Evolutionary conservation across 2,329 filamentous ascomycete species (phyloP).

Genomic region (Knufia fluminis): DNA sequence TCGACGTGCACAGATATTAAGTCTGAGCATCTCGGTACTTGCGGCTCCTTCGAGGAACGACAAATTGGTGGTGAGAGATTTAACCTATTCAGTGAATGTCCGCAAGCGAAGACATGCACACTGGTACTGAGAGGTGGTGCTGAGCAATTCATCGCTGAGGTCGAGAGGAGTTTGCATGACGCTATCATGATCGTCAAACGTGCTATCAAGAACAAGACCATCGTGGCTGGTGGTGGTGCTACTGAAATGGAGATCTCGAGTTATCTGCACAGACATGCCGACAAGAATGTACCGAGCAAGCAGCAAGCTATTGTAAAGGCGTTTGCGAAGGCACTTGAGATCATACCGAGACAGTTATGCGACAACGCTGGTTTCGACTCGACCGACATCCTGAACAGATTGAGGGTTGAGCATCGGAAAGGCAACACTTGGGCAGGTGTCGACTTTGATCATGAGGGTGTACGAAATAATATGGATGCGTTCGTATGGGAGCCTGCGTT

Average conservation of each 20-base stretch:
- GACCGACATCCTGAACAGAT: slow-evolving; percentile 91
- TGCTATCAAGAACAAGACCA: slow-evolving; percentile 85
- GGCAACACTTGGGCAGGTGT: slow-evolving; percentile 91
- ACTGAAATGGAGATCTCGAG: slow-evolving; percentile 94
- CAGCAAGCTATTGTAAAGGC: slow-evolving; percentile 97
- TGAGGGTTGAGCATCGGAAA: slow-evolving; percentile 92
- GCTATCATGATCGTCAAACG: slow-evolving; percentile 99
- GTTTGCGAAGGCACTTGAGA: slow-evolving; percentile 92
- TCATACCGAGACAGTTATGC: slow-evolving; percentile 92
- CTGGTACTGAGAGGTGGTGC: slow-evolving; percentile 89
- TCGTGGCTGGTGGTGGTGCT: slow-evolving; percentile 91
- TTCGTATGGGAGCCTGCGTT: slow-evolving; percentile 97
- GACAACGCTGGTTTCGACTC: slow-evolving; percentile 98
- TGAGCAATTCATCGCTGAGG: slow-evolving; percentile 98
- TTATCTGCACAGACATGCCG: slow-evolving; percentile 84
- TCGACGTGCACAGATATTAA: slow-evolving; percentile 96
- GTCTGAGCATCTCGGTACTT: slow-evolving; percentile 78
- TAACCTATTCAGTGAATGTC: slow-evolving; percentile 97
- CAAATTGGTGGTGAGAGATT: slow-evolving; percentile 96
- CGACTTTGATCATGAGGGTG: slow-evolving; percentile 85
- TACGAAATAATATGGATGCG: slow-evolving; percentile 84
- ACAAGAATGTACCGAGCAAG: slow-evolving; percentile 87
- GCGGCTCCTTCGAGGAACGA: slow-evolving; percentile 83
- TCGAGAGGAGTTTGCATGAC: slow-evolving; percentile 94
- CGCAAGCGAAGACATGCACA: slow-evolving; percentile 92